A percentile compares a stretch with the other conserved stretches of the same genome.
Conservation (phyloP, 208 protist genomes). For the Acanthamoeba lenticulata region DNA sequence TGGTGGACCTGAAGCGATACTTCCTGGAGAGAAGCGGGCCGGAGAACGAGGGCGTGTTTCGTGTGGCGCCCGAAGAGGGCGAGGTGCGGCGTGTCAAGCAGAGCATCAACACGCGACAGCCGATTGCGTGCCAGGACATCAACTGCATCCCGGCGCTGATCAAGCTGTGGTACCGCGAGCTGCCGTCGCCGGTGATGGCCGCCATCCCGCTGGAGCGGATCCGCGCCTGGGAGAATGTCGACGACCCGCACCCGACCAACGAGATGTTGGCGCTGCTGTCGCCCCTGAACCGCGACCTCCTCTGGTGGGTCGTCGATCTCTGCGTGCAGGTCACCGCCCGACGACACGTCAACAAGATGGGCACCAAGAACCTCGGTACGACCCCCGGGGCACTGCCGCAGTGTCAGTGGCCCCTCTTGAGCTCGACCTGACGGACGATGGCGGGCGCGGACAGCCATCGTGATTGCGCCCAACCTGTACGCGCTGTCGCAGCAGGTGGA, state of each 20-base stretch:
- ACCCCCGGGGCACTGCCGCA: neutral
- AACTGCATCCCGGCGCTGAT: slow-evolving; percentile 16
- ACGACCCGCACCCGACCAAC: neutral
- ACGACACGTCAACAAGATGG: slow-evolving; percentile 27
- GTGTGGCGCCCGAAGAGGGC: neutral
- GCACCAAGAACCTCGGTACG: neutral
- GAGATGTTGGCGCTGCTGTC: neutral
- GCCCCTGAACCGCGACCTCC: neutral
- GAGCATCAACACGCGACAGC: neutral
- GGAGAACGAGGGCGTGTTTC: neutral
- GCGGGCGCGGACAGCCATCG: neutral
- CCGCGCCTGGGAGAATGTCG: neutral
- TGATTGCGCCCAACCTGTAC: slow-evolving; percentile 55
- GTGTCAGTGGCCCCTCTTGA: neutral
- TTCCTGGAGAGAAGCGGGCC: neutral
- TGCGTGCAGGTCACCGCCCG: neutral
- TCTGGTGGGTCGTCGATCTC: neutral
- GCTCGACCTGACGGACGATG: too few relatives aligned
- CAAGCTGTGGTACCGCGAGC: neutral
- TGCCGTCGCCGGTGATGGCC: neutral
- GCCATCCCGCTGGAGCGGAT: neutral
- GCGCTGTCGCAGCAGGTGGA: neutral
- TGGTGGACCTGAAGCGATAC: neutral
- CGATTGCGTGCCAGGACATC: neutral
- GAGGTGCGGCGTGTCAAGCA: neutral